Percentiles rank a stretch among this genome's conserved stretches.
Conservation (phyloP, 805 yeast genomes). For the Saccharomycopsis oosterbeekiorum region DNA sequence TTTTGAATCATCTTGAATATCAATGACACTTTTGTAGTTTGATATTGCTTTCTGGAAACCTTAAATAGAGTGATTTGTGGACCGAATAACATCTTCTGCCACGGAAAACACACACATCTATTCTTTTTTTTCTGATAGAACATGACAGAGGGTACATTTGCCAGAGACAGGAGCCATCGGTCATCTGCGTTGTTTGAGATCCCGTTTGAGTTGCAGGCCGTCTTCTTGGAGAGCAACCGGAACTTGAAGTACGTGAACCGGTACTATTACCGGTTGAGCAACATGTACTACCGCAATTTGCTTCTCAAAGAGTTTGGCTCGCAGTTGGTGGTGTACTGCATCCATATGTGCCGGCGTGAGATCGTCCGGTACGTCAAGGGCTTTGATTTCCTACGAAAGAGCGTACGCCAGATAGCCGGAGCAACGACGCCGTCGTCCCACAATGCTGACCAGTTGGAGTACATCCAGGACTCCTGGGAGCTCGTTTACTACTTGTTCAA, state of each 20-base stretch:
- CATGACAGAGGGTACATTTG: neutral
- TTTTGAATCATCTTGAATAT: neutral
- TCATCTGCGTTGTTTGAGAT: slow-evolving; percentile 19
- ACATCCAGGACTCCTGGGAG: slow-evolving; percentile 32
- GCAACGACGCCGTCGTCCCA: neutral
- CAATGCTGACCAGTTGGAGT: slow-evolving; percentile 15
- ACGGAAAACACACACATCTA: too few relatives aligned
- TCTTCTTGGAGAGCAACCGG: slow-evolving; percentile 28
- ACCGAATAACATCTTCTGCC: too few relatives aligned
- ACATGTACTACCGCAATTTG: slow-evolving; percentile 36
- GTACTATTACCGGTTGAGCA: slow-evolving; percentile 41
- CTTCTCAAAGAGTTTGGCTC: slow-evolving; percentile 31
- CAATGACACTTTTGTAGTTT: too few relatives aligned
- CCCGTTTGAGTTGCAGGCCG: slow-evolving; percentile 37
- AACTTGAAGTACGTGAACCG: slow-evolving; percentile 28
- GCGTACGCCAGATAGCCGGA: slow-evolving; percentile 14
- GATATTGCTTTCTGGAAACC: too few relatives aligned
- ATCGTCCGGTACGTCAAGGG: slow-evolving; percentile 26
- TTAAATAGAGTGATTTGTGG: neutral
- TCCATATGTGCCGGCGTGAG: slow-evolving; percentile 6
- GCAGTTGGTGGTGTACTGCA: slow-evolving; percentile 20
- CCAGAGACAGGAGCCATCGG: neutral
- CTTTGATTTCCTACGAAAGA: slow-evolving; percentile 27
- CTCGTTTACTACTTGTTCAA: slow-evolving; percentile 40
- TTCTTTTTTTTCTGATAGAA: neutral